Percentiles rank a stretch among this genome's conserved stretches.
Evolutionary conservation across 177 flowering plant species (phyloP).

Genomic region (Vitis hybrid): DNA sequence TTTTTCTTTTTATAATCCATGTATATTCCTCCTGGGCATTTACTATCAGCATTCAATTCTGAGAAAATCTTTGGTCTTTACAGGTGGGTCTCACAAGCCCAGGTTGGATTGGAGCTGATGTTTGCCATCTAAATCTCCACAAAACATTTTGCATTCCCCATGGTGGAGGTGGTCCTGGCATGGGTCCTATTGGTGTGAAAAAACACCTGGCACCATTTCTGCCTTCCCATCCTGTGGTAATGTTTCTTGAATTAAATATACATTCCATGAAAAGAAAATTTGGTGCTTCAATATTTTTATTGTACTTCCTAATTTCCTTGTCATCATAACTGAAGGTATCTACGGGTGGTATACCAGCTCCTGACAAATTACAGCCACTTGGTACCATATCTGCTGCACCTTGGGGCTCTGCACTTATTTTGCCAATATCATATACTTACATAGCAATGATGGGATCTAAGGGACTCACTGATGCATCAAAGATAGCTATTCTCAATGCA

Average conservation of each 20-base stretch:
- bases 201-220: constrained; percentile 94
- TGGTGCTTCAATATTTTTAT: not conserved
- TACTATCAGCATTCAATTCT: constrained; percentile 1
- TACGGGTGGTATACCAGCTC: constrained; percentile 90
- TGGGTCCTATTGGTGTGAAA: constrained; percentile 99
- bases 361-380: constrained; percentile 69
- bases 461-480: constrained; percentile 96
- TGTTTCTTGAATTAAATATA: constrained; percentile 7
- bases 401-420: constrained; percentile 98
- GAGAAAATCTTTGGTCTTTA: constrained; percentile 7
- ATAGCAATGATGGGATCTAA: constrained; percentile 98
- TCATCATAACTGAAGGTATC: constrained; percentile 51
- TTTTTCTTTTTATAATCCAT: not conserved
- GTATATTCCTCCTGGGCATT: too few species aligned
- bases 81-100: constrained; percentile 99
- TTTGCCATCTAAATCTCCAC: constrained; percentile 98
- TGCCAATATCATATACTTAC: constrained; percentile 94
- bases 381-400: constrained; percentile 98
- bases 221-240: constrained; percentile 99
- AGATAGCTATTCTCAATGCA: constrained; percentile 90
- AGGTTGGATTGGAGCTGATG: constrained; percentile 98
- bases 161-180: constrained; percentile 99
- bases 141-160: constrained; percentile 99
- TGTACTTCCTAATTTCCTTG: constrained; percentile 12
- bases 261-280: not conserved